phyloP scores from a whole-genome alignment of 1,139 yeast genomes.

The Hanseniaspora gamundiae region DNA sequence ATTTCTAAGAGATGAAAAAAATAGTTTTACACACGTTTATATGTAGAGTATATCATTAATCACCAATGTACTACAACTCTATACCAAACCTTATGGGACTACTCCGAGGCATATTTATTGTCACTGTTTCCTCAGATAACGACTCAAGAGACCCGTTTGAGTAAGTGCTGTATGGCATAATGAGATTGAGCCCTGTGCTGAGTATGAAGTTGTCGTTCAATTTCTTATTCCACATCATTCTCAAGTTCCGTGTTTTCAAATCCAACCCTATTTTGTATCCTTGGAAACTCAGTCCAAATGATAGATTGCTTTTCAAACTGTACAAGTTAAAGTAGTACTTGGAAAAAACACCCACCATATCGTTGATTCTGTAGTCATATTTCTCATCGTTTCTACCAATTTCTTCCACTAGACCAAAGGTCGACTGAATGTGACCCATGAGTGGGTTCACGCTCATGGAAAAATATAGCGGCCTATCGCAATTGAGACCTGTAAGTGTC shows the following conservation, averaged over 20 bases:
- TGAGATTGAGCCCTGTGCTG: constrained; percentile 24
- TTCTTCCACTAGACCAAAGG: constrained; percentile 77
- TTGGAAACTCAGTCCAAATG: constrained; percentile 84
- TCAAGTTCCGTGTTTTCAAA: constrained; percentile 9
- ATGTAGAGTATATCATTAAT: constrained; percentile 11
- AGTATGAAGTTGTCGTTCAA: constrained; percentile 15
- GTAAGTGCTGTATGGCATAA: constrained; percentile 14
- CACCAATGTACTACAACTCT: constrained; percentile 18
- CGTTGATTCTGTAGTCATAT: constrained; percentile 6
- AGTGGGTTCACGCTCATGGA: constrained; percentile 83
- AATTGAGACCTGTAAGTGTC: constrained; percentile 63
- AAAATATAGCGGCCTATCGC: constrained; percentile 83
- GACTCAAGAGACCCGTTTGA: too few relatives aligned
- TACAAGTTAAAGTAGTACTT: constrained; percentile 83
- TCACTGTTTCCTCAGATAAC: constrained; percentile 2
- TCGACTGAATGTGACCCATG: constrained; percentile 79
- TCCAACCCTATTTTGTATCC: constrained; percentile 14
- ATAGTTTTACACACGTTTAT: neutral
- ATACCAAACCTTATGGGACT: constrained; percentile 18
- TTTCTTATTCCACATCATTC: constrained; percentile 7
- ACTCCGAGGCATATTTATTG: neutral
- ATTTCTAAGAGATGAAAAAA: constrained; percentile 5
- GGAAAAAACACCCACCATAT: constrained; percentile 41
- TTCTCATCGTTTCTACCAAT: constrained; percentile 41
- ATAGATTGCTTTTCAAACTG: constrained; percentile 78